A percentile compares a stretch with the other conserved stretches of the same genome.
These are phyloP conservation scores for Pseudocercospora fijiensis DNA, from an alignment of 2,329 filamentous ascomycete species.

Conservation along the genomic window DNA sequence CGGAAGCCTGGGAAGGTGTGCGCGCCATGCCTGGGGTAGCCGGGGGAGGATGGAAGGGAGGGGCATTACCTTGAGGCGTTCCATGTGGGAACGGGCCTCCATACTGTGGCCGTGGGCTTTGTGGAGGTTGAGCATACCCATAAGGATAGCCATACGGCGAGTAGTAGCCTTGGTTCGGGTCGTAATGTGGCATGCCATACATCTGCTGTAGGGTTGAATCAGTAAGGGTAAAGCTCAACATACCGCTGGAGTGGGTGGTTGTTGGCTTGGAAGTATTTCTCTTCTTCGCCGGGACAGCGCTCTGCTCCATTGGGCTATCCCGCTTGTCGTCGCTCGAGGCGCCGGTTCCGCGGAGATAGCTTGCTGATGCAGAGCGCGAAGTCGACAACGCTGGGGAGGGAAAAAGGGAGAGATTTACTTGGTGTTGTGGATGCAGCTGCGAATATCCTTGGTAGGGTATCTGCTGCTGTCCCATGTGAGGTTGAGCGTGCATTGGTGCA, in stretches of 20 bases:
- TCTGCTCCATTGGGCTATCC: conserved; percentile 22
- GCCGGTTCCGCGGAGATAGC: conserved; percentile 19
- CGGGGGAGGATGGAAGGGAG: conserved; percentile 61
- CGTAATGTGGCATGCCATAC: conserved; percentile 56
- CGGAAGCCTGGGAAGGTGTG: conserved; percentile 73
- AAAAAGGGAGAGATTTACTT: conserved; percentile 53
- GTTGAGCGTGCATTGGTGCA: conserved; percentile 61
- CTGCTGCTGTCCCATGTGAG: conserved; percentile 64
- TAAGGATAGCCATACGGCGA: conserved; percentile 44
- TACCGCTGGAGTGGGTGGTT: neutral
- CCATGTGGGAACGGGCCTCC: conserved; percentile 52
- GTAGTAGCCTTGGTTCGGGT: conserved; percentile 49
- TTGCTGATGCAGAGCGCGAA: conserved; percentile 23
- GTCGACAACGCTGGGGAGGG: conserved; percentile 13
- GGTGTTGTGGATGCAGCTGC: conserved; percentile 57
- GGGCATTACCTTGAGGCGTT: conserved; percentile 49
- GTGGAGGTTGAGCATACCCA: conserved; percentile 53
- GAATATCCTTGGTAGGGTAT: conserved; percentile 63
- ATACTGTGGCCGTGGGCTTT: conserved; percentile 47
- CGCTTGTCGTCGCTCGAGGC: conserved; percentile 17
- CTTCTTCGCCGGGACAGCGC: conserved; percentile 6
- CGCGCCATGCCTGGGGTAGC: conserved; percentile 66
- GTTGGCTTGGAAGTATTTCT: neutral
- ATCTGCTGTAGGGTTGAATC: conserved; percentile 53
- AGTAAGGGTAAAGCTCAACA: conserved; percentile 41